Evolutionary conservation across 1,284 basidiomycete species (phyloP).

Genomic region (Anthracocystis setariae): DNA sequence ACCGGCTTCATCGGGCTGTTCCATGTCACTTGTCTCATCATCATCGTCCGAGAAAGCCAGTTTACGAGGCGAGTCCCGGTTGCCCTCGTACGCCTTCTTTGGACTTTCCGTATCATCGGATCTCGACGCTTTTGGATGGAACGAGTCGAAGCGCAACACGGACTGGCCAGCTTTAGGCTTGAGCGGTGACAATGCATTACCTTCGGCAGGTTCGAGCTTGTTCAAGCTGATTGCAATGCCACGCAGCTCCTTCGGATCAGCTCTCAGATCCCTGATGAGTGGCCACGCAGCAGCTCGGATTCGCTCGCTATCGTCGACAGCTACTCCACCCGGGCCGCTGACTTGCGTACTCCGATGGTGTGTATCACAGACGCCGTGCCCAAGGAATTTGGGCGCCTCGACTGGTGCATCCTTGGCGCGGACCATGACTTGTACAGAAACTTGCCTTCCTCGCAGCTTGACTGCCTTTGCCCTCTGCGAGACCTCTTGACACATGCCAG

Average conservation of each 20-base stretch:
- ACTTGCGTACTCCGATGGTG: conserved; percentile 80
- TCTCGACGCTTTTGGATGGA: not conserved
- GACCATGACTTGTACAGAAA: conserved; percentile 82
- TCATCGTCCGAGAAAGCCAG: not conserved
- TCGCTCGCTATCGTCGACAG: conserved; percentile 78
- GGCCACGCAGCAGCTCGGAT: conserved; percentile 84
- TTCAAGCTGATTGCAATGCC: conserved; percentile 93
- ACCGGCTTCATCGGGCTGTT: conserved; percentile 31
- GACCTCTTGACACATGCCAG: conserved; percentile 55
- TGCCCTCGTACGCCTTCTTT: too few relatives aligned
- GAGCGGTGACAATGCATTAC: conserved; percentile 30
- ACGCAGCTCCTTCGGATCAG: conserved; percentile 86
- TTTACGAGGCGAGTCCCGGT: not conserved
- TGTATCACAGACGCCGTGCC: conserved; percentile 86
- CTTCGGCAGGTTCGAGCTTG: conserved; percentile 74
- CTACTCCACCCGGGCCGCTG: conserved; percentile 64
- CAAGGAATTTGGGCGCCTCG: conserved; percentile 96
- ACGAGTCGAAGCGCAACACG: conserved; percentile 23
- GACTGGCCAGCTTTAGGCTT: conserved; percentile 36
- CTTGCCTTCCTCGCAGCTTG: conserved; percentile 79
- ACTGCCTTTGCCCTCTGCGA: conserved; percentile 70
- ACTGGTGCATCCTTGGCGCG: conserved; percentile 85
- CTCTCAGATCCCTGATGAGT: conserved; percentile 77
- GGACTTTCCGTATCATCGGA: not conserved
- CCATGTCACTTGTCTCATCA: conserved; percentile 14